Evolutionary conservation across 345 rosid genomes (phyloP).

Genomic region (Laguncularia racemosa): DNA sequence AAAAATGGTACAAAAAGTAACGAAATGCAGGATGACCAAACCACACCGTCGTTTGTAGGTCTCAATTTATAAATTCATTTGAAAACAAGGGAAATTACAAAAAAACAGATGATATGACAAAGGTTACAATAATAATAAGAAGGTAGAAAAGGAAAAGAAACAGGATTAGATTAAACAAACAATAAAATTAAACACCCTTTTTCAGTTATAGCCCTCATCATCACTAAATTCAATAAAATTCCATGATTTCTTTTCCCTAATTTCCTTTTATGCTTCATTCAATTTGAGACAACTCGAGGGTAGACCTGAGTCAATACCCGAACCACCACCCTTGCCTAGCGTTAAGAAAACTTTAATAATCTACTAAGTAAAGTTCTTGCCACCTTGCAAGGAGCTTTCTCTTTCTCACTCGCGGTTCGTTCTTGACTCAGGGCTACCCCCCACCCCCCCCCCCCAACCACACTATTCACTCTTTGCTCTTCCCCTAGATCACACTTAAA

Average conservation of each 20-base stretch:
- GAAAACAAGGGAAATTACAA: no score
- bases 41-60: no score
- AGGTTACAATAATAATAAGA: no score
- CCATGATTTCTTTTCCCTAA: neutral
- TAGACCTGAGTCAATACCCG: conserved; percentile 99
- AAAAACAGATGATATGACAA: no score
- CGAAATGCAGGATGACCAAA: no score
- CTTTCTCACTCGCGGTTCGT: conserved; percentile 83
- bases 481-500: neutral
- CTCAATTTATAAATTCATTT: no score
- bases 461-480: neutral
- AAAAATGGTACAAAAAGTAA: no score
- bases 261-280: neutral
- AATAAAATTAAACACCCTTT: neutral
- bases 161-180: no score
- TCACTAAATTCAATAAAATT: neutral
- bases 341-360: conserved; percentile 20
- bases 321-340: conserved; percentile 88
- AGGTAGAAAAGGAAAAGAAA: no score
- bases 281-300: conserved; percentile 21
- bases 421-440: conserved; percentile 99
- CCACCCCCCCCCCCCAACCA: conserved; percentile 39
- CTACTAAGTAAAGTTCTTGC: conserved; percentile 6
- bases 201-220: neutral
- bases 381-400: conserved; percentile 44